phyloP scores from a whole-genome alignment of 2,329 filamentous ascomycete genomes.

The Domatiomyces catenatus region DNA sequence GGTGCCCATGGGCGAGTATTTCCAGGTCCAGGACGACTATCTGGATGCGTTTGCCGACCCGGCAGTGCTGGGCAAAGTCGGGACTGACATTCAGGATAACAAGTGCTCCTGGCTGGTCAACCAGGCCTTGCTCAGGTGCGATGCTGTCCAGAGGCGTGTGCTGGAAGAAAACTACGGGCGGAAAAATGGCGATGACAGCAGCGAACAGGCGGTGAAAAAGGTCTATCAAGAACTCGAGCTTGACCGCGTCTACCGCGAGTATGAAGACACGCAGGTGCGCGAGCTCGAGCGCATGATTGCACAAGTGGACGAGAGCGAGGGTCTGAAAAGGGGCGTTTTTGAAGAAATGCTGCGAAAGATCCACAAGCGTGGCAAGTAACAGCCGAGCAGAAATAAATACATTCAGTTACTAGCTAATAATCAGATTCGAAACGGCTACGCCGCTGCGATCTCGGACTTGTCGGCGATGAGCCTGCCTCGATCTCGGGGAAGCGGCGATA shows the following conservation, averaged over 20 bases:
- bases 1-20: slow-evolving; percentile 95
- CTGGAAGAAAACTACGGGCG: slow-evolving; percentile 88
- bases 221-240: slow-evolving; percentile 76
- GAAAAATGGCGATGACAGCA: slow-evolving; percentile 66
- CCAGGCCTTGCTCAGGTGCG: slow-evolving; percentile 68
- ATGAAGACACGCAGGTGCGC: slow-evolving; percentile 73
- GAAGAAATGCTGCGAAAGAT: slow-evolving; percentile 88
- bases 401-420: too few relatives aligned
- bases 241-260: slow-evolving; percentile 68
- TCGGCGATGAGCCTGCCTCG: too few relatives aligned
- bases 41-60: slow-evolving; percentile 95
- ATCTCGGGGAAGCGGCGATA: too few relatives aligned
- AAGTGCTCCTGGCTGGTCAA: slow-evolving; percentile 99
- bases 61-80: slow-evolving; percentile 90
- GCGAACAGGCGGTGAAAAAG: slow-evolving; percentile 75
- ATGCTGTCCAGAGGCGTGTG: slow-evolving; percentile 68
- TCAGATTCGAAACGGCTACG: too few relatives aligned
- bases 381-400: slow-evolving; percentile 62
- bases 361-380: slow-evolving; percentile 93
- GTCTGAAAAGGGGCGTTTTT: slow-evolving; percentile 80
- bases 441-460: too few relatives aligned
- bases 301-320: slow-evolving; percentile 67
- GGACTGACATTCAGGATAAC: slow-evolving; percentile 98
- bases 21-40: slow-evolving; percentile 98
- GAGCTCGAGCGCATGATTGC: slow-evolving; percentile 63